A percentile compares a stretch with the other conserved stretches of the same genome.
phyloP scores from a whole-genome alignment of 495 filamentous ascomycete species.

The Podospora didyma region DNA sequence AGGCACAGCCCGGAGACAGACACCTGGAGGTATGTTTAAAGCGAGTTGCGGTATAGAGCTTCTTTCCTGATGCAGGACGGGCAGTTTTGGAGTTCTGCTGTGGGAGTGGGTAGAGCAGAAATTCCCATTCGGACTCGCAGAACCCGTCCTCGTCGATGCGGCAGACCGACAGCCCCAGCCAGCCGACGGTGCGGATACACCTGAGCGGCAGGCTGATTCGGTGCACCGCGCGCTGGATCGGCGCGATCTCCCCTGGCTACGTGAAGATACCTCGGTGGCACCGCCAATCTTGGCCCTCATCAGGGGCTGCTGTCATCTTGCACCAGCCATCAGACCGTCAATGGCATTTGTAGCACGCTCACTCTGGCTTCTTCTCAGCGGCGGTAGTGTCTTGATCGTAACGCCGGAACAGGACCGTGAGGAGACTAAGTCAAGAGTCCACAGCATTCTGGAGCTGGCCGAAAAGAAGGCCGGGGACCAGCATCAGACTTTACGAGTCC shows the following conservation, averaged over 20 bases:
- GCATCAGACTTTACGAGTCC: background rate
- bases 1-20: background rate
- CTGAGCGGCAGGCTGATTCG: background rate
- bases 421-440: background rate
- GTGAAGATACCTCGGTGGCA: background rate
- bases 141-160: background rate
- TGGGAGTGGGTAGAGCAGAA: background rate
- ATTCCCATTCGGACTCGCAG: background rate
- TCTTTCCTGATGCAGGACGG: background rate
- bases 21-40: background rate
- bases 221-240: background rate
- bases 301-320: background rate
- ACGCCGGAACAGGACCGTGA: background rate
- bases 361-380: background rate
- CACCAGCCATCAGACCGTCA: background rate
- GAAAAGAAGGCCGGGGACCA: background rate
- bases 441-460: background rate
- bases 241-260: background rate
- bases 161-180: background rate
- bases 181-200: background rate
- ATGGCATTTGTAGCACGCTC: background rate
- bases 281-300: background rate
- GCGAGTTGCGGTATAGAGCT: background rate
- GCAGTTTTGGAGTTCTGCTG: background rate
- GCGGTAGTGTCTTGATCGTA: background rate